Percentiles rank a stretch among this genome's conserved stretches.
Conservation (phyloP, 1,139 yeast species). For the Pichia terricola region DNA sequence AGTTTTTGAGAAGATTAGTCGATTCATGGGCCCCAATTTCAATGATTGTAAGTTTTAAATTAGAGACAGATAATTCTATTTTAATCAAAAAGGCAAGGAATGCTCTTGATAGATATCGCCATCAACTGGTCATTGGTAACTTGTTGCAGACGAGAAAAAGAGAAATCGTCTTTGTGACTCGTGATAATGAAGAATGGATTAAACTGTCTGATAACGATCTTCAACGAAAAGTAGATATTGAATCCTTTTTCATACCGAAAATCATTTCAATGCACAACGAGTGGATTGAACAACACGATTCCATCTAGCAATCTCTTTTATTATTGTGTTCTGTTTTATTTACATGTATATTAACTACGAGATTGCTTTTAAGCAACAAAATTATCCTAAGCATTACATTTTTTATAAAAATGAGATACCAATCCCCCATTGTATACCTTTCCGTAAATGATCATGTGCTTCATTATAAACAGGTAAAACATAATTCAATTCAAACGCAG, state of each 20-base stretch:
- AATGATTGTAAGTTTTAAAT: slow-evolving; percentile 88
- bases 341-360: neutral
- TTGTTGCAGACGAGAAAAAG: slow-evolving; percentile 78
- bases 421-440: slow-evolving; percentile 89
- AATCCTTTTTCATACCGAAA: slow-evolving; percentile 66
- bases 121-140: slow-evolving; percentile 92
- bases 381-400: neutral
- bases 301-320: slow-evolving; percentile 1
- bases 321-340: neutral
- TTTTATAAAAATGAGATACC: slow-evolving; percentile 69
- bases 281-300: slow-evolving; percentile 40
- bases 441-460: slow-evolving; percentile 57
- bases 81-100: slow-evolving; percentile 65
- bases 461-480: slow-evolving; percentile 66
- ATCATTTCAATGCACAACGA: slow-evolving; percentile 51
- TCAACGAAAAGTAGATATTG: slow-evolving; percentile 45
- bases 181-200: slow-evolving; percentile 44
- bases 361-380: no score
- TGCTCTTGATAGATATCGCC: slow-evolving; percentile 79
- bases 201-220: slow-evolving; percentile 36
- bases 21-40: slow-evolving; percentile 94
- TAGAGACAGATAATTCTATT: slow-evolving; percentile 75
- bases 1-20: slow-evolving; percentile 77
- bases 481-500: slow-evolving; percentile 84
- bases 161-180: slow-evolving; percentile 78